A percentile compares a stretch with the other conserved stretches of the same genome.
Conservation (phyloP, 2,329 filamentous ascomycete genomes). For the Claviceps paspali region DNA sequence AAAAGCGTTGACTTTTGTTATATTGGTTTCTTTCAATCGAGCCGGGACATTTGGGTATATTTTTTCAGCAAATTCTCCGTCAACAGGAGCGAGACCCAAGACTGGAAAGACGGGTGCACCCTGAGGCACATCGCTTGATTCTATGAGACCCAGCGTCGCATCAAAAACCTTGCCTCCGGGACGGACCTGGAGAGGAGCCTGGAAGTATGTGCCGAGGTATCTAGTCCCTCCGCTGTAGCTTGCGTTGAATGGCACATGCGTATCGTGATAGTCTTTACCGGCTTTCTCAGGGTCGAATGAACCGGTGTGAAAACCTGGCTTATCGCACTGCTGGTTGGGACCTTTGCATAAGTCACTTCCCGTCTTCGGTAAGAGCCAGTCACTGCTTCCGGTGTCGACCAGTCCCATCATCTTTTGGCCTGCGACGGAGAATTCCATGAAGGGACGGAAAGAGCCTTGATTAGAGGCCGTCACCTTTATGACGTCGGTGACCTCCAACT, state of each 20-base stretch:
- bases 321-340: background rate
- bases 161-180: background rate
- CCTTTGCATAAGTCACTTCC: background rate
- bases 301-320: background rate
- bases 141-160: background rate
- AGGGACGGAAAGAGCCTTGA: constrained; percentile 1
- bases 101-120: background rate
- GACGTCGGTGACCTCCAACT: background rate
- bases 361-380: background rate
- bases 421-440: constrained; percentile 2
- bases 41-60: background rate
- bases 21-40: background rate
- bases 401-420: background rate
- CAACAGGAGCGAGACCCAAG: background rate
- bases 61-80: background rate
- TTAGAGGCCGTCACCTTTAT: background rate
- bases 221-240: background rate
- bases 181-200: constrained; percentile 1
- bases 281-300: background rate
- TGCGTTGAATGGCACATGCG: background rate
- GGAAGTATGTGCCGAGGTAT: background rate
- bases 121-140: background rate
- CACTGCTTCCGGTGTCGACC: constrained; percentile 3
- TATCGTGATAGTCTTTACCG: background rate
- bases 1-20: background rate